These are phyloP conservation scores for Eucalyptus polybractea DNA, from an alignment of 345 rosid species.

Conservation along the genomic window DNA sequence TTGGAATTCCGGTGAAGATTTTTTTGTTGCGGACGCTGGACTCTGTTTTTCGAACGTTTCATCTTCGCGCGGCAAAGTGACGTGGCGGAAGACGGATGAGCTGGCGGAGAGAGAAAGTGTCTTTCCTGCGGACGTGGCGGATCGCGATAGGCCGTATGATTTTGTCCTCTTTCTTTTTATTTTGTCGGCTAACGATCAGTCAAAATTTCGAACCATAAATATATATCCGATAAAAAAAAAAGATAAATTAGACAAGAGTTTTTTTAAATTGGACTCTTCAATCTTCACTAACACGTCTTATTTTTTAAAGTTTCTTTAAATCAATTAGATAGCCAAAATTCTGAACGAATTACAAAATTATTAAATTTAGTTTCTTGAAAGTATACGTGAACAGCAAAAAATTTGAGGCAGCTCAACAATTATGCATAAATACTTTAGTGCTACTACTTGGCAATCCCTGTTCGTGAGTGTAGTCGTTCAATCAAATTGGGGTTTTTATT, in stretches of 20 bases:
- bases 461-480: not conserved
- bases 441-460: too few relatives aligned
- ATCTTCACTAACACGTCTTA: not conserved
- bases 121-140: not conserved
- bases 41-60: not conserved
- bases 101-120: not conserved
- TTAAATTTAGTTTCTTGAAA: not conserved
- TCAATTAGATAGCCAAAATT: not conserved
- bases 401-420: not conserved
- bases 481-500: not conserved
- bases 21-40: too few relatives aligned
- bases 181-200: not conserved
- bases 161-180: too few relatives aligned
- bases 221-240: not conserved
- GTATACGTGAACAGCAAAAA: not conserved
- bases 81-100: not conserved
- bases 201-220: too few relatives aligned
- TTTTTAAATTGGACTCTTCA: not conserved
- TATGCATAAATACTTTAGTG: not conserved
- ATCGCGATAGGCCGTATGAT: not conserved
- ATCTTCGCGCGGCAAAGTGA: not conserved
- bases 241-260: not conserved
- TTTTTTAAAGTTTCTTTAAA: not conserved
- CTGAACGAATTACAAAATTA: not conserved
- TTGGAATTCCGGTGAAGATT: not conserved